A percentile compares a stretch with the other conserved stretches of the same genome.
phyloP scores from a whole-genome alignment of 768 basidiomycete genomes.

The Lentinula raphanica region DNA sequence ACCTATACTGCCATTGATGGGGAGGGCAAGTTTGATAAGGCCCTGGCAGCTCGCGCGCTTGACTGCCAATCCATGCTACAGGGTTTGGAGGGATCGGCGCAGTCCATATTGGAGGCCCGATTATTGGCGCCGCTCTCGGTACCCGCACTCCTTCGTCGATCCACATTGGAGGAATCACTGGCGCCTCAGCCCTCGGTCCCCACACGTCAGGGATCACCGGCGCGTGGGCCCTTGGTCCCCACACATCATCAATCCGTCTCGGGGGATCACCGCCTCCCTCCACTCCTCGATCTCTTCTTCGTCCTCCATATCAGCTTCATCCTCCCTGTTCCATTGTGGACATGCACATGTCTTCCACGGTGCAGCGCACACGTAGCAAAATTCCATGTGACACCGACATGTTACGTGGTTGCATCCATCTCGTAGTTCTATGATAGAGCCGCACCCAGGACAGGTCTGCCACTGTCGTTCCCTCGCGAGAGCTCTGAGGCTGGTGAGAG shows the following conservation, averaged over 20 bases:
- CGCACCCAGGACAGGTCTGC: constrained; percentile 63
- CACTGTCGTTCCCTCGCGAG: constrained; percentile 43
- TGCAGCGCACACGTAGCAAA: constrained; percentile 62
- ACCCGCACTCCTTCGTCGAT: too few relatives aligned
- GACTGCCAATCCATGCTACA: too few relatives aligned
- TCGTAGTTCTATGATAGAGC: constrained; percentile 48
- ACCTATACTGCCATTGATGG: constrained; percentile 39
- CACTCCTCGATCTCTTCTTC: constrained; percentile 31
- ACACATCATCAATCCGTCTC: constrained; percentile 26
- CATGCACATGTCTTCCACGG: constrained; percentile 61
- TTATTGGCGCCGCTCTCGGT: too few relatives aligned
- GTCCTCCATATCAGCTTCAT: constrained; percentile 41
- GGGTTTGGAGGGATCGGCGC: too few relatives aligned
- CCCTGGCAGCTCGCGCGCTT: constrained; percentile 35
- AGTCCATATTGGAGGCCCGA: too few relatives aligned
- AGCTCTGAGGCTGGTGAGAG: constrained; percentile 34
- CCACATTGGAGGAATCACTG: too few relatives aligned
- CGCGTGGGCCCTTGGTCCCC: too few relatives aligned
- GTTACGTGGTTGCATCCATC: constrained; percentile 64
- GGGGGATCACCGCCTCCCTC: constrained; percentile 24
- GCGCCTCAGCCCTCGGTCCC: too few relatives aligned
- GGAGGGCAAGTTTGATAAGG: constrained; percentile 50
- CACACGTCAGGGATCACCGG: too few relatives aligned
- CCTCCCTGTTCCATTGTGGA: constrained; percentile 57
- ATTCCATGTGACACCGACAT: constrained; percentile 51